A percentile compares a stretch with the other conserved stretches of the same genome.
These are phyloP conservation scores for Penicillium herquei DNA, from an alignment of 495 filamentous ascomycete genomes.

Conservation along the genomic window DNA sequence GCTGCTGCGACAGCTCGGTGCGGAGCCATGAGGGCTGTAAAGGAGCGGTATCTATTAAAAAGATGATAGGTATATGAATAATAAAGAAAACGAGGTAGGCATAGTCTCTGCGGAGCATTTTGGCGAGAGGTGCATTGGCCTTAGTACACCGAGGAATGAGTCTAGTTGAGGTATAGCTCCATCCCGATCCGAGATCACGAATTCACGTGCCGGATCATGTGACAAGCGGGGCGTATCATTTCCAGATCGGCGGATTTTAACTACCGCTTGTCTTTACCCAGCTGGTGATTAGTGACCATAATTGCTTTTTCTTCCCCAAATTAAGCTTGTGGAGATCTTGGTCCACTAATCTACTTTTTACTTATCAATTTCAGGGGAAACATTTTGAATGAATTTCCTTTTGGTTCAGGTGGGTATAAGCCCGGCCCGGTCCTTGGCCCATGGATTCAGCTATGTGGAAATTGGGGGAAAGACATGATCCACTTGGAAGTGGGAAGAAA, in stretches of 20 bases:
- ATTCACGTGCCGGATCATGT: too few relatives aligned
- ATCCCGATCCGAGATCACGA: not conserved
- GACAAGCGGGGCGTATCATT: too few relatives aligned
- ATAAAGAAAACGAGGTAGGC: slow-evolving; percentile 69
- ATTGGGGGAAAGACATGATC: not conserved
- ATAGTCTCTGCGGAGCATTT: slow-evolving; percentile 37
- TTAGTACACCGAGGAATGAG: too few relatives aligned
- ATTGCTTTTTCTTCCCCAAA: not conserved
- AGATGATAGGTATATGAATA: slow-evolving; percentile 65
- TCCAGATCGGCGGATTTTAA: not conserved
- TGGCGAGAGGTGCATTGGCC: not conserved
- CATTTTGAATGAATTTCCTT: not conserved
- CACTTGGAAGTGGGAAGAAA: not conserved
- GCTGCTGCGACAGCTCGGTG: slow-evolving; percentile 42
- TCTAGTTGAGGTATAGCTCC: not conserved
- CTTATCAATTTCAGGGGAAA: not conserved
- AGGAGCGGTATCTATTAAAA: slow-evolving; percentile 64
- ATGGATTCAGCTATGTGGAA: not conserved
- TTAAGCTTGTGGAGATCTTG: slow-evolving; percentile 7
- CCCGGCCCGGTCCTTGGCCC: not conserved
- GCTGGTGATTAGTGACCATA: too few relatives aligned
- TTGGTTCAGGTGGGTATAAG: too few relatives aligned
- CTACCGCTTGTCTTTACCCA: too few relatives aligned
- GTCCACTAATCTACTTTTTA: slow-evolving; percentile 1
- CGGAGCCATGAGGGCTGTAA: slow-evolving; percentile 59